Base-by-base conservation (phyloP, 257 asterid species). In the Mitragyna speciosa region DNA sequence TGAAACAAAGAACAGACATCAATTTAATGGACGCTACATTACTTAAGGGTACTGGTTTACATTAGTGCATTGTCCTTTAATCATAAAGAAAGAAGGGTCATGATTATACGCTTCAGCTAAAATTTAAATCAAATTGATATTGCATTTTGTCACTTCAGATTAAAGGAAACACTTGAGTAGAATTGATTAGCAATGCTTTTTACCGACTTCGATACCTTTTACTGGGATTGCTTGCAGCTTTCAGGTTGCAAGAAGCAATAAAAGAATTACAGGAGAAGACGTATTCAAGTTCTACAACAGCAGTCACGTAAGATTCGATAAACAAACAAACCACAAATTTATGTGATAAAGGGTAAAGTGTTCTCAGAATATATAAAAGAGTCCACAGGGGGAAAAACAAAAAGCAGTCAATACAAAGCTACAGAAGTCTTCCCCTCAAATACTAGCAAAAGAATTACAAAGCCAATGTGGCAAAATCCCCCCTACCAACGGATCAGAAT, bases 391-490 rank as follows among this genome's bases (percentile, higher is more conserved):
- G 58, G 41, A 28, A 75, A 73, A 80, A 39, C 79, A 49, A 28
- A 75, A 73, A 80, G 48, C 79, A 69, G 79, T 47, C 52, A 49
- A 73, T 49, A 31, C n/a, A 61, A 79, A 49, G 59, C 78, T 72
- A 63, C 70, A n/a, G 19, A 68, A 36, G 61, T 36, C 77, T 30
- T 67, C 36, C 73, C 77, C 76, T 30, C 41, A 17, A 80, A 78
- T 33, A 41, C 81, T 67, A 47, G 70, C 79, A 45, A 81, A 85
- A 86, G 89, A 86, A 86, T 86, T 59, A 81, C 76, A 73, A 66
- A 77, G 80, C 80, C 84, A 83, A 85, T 83, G 81, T 36, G 85
- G 87, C 82, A 70, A 81, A 86, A 79, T 59, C 58, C 15, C 77
- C 70, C 58, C 56, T 68, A 19, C 58, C 56, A 73, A 19, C 39